Conservation (phyloP, 352 stramenopile genomes). For the Phytopythium kandeliae region DNA sequence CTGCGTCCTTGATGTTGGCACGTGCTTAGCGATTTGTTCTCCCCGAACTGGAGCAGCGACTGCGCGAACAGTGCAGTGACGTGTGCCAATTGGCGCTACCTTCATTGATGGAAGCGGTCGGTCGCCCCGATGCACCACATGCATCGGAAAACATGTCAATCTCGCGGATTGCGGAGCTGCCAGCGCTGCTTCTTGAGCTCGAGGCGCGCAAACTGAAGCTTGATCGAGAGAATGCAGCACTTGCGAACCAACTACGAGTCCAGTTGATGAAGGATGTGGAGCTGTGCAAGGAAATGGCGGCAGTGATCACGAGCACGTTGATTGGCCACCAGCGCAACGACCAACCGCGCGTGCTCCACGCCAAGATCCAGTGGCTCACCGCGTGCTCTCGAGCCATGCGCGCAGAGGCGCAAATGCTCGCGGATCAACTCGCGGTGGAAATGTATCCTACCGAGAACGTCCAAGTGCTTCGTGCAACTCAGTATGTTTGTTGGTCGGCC, state of each 20-base stretch:
- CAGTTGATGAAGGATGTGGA: constrained; percentile 17
- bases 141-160: constrained; percentile 2
- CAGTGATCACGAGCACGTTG: constrained; percentile 14
- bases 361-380: constrained; percentile 24
- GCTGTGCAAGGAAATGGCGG: constrained; percentile 18
- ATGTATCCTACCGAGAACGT: constrained; percentile 21
- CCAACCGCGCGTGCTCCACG: constrained; percentile 19
- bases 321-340: constrained; percentile 28
- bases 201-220: constrained; percentile 15
- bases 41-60: constrained; percentile 20
- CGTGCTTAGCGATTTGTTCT: constrained; percentile 18
- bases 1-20: neutral
- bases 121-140: neutral
- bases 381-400: constrained; percentile 20
- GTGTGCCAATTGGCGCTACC: constrained; percentile 28
- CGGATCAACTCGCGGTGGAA: constrained; percentile 23
- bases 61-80: constrained; percentile 21
- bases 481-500: constrained; percentile 19
- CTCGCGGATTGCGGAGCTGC: constrained; percentile 22
- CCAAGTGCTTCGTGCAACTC: constrained; percentile 11
- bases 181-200: constrained; percentile 25
- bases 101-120: constrained; percentile 11
- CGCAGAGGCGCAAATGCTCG: constrained; percentile 21
- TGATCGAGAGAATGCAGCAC: constrained; percentile 3
- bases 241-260: constrained; percentile 7